Evolutionary conservation across 108 stramenopile genomes (phyloP).

Genomic region (Bacterosira constricta): DNA sequence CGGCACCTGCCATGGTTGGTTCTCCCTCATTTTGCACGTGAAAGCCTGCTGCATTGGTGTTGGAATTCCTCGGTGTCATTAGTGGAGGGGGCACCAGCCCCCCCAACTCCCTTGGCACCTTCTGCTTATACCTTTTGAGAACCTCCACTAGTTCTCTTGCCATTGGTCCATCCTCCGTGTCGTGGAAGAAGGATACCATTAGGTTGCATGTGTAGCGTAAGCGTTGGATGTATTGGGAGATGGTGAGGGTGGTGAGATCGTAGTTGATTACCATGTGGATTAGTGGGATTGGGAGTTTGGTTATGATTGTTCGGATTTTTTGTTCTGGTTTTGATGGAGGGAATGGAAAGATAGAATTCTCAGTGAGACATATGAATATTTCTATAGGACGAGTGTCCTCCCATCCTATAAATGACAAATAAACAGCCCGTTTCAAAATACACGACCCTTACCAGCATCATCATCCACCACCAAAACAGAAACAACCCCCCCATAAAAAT

Average conservation of each 20-base stretch:
- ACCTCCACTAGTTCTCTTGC: background rate
- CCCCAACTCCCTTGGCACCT: background rate
- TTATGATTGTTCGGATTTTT: too few species aligned
- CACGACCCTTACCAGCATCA: too few species aligned
- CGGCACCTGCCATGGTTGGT: too few species aligned
- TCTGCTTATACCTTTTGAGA: background rate
- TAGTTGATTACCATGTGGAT: slow-evolving; percentile 13
- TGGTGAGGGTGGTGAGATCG: background rate
- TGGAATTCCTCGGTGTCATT: background rate
- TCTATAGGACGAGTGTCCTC: too few species aligned
- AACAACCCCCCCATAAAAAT: background rate
- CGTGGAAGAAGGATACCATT: background rate
- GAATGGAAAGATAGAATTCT: background rate
- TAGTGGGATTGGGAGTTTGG: too few species aligned
- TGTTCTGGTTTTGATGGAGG: too few species aligned
- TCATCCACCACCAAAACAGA: background rate
- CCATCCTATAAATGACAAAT: too few species aligned
- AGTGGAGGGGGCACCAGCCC: background rate
- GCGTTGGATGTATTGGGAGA: background rate
- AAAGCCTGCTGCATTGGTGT: background rate
- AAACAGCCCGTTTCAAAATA: too few species aligned
- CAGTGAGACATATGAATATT: background rate
- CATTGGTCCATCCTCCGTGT: too few species aligned
- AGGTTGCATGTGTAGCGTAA: background rate
- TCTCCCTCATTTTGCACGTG: slow-evolving; percentile 5